Evolutionary conservation across 202 grass and related monocot species (phyloP), one percentile per base, ranked within the genome.

Genomic region (Zizania palustris): DNA sequence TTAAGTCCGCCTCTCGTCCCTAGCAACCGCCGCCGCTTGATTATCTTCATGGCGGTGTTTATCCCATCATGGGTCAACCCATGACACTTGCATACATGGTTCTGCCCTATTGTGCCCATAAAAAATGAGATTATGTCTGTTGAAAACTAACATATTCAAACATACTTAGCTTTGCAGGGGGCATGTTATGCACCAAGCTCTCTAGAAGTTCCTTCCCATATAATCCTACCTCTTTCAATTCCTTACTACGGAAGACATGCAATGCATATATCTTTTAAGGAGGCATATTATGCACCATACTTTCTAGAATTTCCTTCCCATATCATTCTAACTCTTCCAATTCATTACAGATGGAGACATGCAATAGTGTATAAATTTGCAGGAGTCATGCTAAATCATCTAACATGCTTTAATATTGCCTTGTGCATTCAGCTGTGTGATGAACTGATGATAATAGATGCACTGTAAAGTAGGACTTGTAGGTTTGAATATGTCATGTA

Each of bases 391-490:
- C n/a, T 55, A 55, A 20, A 19, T 19, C 2, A 55, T 55, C 51
- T 55, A 0, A 0, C 51, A 0, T 55, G 51, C 63, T 41, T 67
- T 39, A 18, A 34, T 60, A 44, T 45, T 56, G 38, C 56, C 22
- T 74, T 80, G 5, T 51, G 41, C 4, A 63, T 36, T 73, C 34
- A 28, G 7, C 48, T 65, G n/a, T 3, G 40, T 35, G 1, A 45
- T 28, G 28, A 45, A 60, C 12, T 73, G 7, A 73, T 62, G 4
- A 2, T 76, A 68, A 44, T 68, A 80, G 16, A 37, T 80, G 41
- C 34, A 58, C 5, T 79, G 48, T 60, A 74, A 8, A 63, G 18
- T 71, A 60, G 5, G 35, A 57, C 65, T 82, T 72, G 40, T 66
- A 67, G 10, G 42, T 37, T 71, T 72, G 11, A 82, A 86, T 37